Base-by-base conservation (phyloP, 2,329 filamentous ascomycete species). In the Aureobasidium sp. region DNA sequence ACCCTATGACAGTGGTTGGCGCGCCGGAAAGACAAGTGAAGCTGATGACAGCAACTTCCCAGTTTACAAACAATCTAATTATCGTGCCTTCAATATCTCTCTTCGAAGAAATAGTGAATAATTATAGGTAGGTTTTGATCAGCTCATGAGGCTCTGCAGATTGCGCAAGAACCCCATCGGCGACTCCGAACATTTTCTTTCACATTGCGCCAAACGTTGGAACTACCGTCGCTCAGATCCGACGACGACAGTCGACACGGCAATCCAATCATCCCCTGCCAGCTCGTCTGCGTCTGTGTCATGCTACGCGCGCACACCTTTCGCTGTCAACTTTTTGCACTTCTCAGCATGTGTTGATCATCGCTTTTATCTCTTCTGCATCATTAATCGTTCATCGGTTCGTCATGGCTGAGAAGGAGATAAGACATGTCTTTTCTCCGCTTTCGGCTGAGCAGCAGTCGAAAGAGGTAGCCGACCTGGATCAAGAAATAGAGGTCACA, bases 201-300 rank as follows among this genome's bases (percentile, higher is more conserved):
- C 8, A 52, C 10, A n/a, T 32, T 23, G 52, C 53, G 41, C 27
- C 41, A 15, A 27, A 41, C 53, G 53, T 57, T 46, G 20, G 13
- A 58, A 37, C 55, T 48, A 20, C 55, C 55, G 55, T 58, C 42
- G 55, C 9, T 32, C 42, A 27, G 9, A 9, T 37, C 55, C 32
- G 55, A 46, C 27, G 13, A 44, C 27, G 1, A 29, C 36, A 26
- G 3, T 27, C 15, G 27, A 20, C 20, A 20, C 27, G 17, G 20
- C 29, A 58, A 20, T 39, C 55, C 55, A 58, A 48, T 58, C 55
- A 58, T 20, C n/a, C 26, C 55, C 55, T 47, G 55, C 55, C 42
- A 47, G 42, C 42, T 37, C 23, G 55, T 42, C 7, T 20, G 55
- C 55, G 20, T 26, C 42, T 48, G 42, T 48, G 55, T 39, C 7